Conservation (phyloP, 805 yeast species). For the Ogataea trehaloabstinens region DNA sequence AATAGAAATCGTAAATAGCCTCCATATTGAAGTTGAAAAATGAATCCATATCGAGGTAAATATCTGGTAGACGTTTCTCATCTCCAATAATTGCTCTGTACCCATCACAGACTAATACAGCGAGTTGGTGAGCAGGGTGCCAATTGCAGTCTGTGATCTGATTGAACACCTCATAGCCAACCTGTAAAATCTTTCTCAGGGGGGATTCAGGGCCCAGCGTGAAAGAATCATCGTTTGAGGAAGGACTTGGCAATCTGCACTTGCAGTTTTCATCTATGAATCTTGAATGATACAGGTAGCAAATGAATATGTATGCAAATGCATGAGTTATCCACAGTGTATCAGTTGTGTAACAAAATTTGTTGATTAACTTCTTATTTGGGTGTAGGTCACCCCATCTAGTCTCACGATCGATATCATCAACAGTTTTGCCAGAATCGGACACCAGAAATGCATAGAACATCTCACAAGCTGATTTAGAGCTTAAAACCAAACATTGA, state of each 20-base stretch:
- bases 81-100: slow-evolving; percentile 1
- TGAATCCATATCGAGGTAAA: slow-evolving; percentile 2
- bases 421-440: slow-evolving; percentile 1
- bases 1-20: slow-evolving; percentile 3
- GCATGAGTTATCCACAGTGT: slow-evolving; percentile 5
- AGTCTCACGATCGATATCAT: neutral
- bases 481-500: slow-evolving; percentile 3
- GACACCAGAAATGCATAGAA: slow-evolving; percentile 4
- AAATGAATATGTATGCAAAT: slow-evolving; percentile 4
- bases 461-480: slow-evolving; percentile 3
- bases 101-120: slow-evolving; percentile 2
- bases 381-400: slow-evolving; percentile 1
- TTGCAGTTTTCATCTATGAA: slow-evolving; percentile 4
- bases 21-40: slow-evolving; percentile 4
- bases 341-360: slow-evolving; percentile 4
- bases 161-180: slow-evolving; percentile 1
- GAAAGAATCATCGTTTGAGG: neutral
- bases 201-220: neutral
- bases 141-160: slow-evolving; percentile 3
- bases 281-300: slow-evolving; percentile 1
- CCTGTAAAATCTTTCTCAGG: slow-evolving; percentile 1
- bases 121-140: slow-evolving; percentile 5
- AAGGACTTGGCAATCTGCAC: slow-evolving; percentile 1
- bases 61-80: neutral
- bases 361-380: neutral